phyloP scores from a whole-genome alignment of 192 early-diverging fungal genomes.

The Coemansia sp. region DNA sequence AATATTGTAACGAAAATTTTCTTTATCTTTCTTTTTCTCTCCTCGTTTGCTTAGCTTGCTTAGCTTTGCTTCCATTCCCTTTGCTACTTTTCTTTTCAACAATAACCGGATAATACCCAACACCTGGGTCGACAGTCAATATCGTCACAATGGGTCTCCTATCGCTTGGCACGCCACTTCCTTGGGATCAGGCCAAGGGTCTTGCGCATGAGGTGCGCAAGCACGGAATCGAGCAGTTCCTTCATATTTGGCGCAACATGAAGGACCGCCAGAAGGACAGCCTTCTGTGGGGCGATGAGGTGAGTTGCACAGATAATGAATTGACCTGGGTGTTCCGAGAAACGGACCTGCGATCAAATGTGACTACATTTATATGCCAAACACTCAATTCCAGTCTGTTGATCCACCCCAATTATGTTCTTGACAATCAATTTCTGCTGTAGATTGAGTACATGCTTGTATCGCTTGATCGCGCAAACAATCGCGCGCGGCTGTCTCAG shows the following conservation, averaged over 20 bases:
- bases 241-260: slow-evolving; percentile 78
- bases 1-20: neutral
- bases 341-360: neutral
- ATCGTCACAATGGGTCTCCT: slow-evolving; percentile 82
- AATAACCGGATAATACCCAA: neutral
- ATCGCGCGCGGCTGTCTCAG: slow-evolving; percentile 71
- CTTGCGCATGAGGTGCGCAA: slow-evolving; percentile 83
- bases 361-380: too few relatives aligned
- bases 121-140: neutral
- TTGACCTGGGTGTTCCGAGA: neutral
- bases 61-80: neutral
- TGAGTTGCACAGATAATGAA: slow-evolving; percentile 31
- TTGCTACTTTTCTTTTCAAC: neutral
- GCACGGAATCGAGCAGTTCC: slow-evolving; percentile 93
- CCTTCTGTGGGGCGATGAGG: slow-evolving; percentile 97
- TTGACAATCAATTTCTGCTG: neutral
- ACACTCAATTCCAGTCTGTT: neutral
- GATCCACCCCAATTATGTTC: neutral
- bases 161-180: slow-evolving; percentile 92
- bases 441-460: slow-evolving; percentile 95
- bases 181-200: slow-evolving; percentile 87
- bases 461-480: slow-evolving; percentile 68
- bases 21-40: slow-evolving; percentile 1
- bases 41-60: neutral
- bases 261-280: slow-evolving; percentile 80